Percentiles rank a stretch among this genome's conserved stretches.
Evolutionary conservation across 2,329 filamentous ascomycete genomes (phyloP).

Genomic region (Microthyrium microscopicum): DNA sequence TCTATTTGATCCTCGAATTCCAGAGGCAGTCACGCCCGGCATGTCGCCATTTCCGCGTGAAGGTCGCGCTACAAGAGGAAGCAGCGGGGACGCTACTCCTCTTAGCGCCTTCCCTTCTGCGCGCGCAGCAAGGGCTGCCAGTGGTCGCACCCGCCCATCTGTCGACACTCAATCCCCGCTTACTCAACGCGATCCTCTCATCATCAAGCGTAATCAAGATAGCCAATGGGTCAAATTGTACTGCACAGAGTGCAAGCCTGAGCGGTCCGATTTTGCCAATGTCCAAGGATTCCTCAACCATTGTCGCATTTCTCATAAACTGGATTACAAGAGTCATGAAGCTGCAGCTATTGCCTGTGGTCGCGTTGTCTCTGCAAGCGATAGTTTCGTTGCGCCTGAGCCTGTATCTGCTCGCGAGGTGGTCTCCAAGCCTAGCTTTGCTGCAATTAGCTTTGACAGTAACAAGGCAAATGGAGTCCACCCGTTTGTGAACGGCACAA

Average conservation of each 20-base stretch:
- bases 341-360: conserved; percentile 81
- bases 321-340: conserved; percentile 91
- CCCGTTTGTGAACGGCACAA: no score
- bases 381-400: conserved; percentile 7
- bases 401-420: conserved; percentile 14
- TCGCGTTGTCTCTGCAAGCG: conserved; percentile 2
- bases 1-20: conserved; percentile 49
- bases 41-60: conserved; percentile 27
- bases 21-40: conserved; percentile 20
- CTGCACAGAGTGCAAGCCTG: conserved; percentile 69
- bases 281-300: conserved; percentile 99
- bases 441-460: no score
- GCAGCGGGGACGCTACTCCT: conserved; percentile 35
- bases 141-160: conserved; percentile 57
- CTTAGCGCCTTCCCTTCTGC: conserved; percentile 29
- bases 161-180: conserved; percentile 66
- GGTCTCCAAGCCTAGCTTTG: no score
- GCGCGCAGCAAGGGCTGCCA: conserved; percentile 40
- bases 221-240: conserved; percentile 77
- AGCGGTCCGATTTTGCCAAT: conserved; percentile 85
- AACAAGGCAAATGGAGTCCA: no score
- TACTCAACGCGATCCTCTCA: conserved; percentile 5
- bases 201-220: conserved; percentile 31
- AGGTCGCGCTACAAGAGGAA: conserved; percentile 66
- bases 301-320: conserved; percentile 85